Evolutionary conservation across 2,329 filamentous ascomycete species (phyloP), one percentile per base, ranked within the genome.

Genomic region (Aspergillus novofumigatus): DNA sequence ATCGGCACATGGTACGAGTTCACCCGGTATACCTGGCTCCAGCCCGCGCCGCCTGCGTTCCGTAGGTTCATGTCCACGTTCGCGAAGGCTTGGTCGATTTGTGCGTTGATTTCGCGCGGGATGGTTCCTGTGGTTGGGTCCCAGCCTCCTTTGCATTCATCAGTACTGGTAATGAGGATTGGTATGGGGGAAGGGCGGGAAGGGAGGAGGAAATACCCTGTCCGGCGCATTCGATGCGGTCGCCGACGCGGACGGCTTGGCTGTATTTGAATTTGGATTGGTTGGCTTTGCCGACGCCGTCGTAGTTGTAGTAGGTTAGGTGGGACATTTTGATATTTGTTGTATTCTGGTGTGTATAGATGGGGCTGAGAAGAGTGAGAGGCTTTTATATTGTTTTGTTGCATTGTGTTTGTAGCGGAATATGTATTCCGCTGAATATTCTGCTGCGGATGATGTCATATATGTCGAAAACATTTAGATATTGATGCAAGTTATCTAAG

Each of bases 41-140:
- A 68, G 17, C 66, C n/a, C 56, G 81, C 78, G 0, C 81, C 82
- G 1, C 85, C 84, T 0, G 82, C 83, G 17, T 78, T 63, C 45
- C 75, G 77, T 4, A 87, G 69, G 28, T 67, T 72, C 4, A 75
- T 65, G 1, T 87, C 82, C 9, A 86, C 80, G 55, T 86, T 87
- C 3, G 65, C 68, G 62, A 87, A 87, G 0, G 83, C 81, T 53
- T 78, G 75, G 51, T 80, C 79, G 49, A 83, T 79, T 53, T 83
- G 73, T 0, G 69, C 73, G 49, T 76, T 74, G 44, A 80, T 70
- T 10, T 80, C 75, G 2, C 62, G 63, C 54, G 65, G 56, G 49
- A 71, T 58, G 2, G 52, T 53, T 7, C 62, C 65, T 0, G 64
- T 67, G 8, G 55, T 35, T 1, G 65, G 68, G 28, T 73, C 55